Evolutionary conservation across 2,329 filamentous ascomycete species (phyloP), one percentile per base, ranked within the genome.

Genomic region (Ilyonectria robusta): DNA sequence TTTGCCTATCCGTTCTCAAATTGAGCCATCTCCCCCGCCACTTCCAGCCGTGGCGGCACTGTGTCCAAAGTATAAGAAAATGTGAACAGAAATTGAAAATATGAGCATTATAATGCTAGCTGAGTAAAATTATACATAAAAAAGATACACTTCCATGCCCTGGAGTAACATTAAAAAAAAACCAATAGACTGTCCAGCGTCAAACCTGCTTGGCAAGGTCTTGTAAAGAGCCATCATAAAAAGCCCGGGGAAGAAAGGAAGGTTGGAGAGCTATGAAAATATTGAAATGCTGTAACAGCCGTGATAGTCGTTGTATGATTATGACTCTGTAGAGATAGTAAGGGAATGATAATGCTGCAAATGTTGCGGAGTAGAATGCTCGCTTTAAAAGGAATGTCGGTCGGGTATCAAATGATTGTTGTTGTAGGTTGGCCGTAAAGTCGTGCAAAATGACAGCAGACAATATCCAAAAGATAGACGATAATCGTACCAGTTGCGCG

Each of bases 381-480:
- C 59, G 64, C 55, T 59, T 26, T 48, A 59, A 62, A 68, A 59
- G 63, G 66, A 66, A 62, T 63, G 54, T 63, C 40, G 48, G 40
- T 53, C 35, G 73, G 74, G 74, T 76, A 76, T 76, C 74, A 65
- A 76, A 74, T 62, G 74, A 76, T 68, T 72, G 74, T 75, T 59
- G 63, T 75, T 59, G 63, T 62, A 50, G 66, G 70, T 76, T 51
- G 72, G 70, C 70, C 74, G 74, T 76, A 66, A 66, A 76, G 63
- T 76, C 74, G 66, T 76, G 68, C 63, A 58, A 66, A 51, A 42
- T 42, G 35, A 37, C 35, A 40, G 48, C 50, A 42, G n/a, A 33
- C 42, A 64, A 44, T 23, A 26, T 56, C 56, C 42, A 56, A 63
- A 44, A 35, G 19, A 58, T 47, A 59, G 29, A 48, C 33, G 31